Evolutionary conservation across 352 stramenopile species (phyloP), one percentile per base, ranked within the genome.

Genomic region (Elongisporangium prolatum): DNA sequence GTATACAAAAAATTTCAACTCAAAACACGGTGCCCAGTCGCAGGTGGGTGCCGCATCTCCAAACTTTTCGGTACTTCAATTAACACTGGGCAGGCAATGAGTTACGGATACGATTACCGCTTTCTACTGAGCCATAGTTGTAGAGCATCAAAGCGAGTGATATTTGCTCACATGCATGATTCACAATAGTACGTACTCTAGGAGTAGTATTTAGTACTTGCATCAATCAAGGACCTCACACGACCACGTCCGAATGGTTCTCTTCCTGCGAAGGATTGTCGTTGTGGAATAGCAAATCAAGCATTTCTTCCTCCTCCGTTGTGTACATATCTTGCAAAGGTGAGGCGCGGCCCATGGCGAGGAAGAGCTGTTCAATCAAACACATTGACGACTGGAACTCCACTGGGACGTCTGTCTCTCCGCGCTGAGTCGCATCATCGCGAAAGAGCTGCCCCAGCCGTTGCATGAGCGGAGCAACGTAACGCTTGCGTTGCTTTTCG

Each of bases 271-370:
- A 40, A 13, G 28, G 28, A 4, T 34, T 58, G 25, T 66, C 65
- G 21, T 52, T 73, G 37, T 61, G 59, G 50, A 78, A 68, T 6
- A 92, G 68, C 52, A 78, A 59, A 18, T 90, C 67, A 7, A 92
- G 71, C 74, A 92, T 75, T 21, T 84, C 76, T 52, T 89, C 80
- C 68, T 92, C 78, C 54, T 92, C 80, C 10, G 67, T 67, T 6
- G 80, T 89, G 72, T 92, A 92, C 67, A 92, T 92, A 59, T 88
- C 76, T 37, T 87, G 60, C 3, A 92, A 60, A 18, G 82, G 82
- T 16, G 82, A 89, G 10, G 60, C 63, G n/a, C 80, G 72, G 21
- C 80, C 82, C 4, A 83, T 34, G 0, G 66, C 63, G 7, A 83
- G 61, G 50, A 89, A 77, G 61, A 85, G 74, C 63, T 87, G 76